Evolutionary conservation across 306 rosid genomes (phyloP).

Genomic region (Acmispon strigosus): DNA sequence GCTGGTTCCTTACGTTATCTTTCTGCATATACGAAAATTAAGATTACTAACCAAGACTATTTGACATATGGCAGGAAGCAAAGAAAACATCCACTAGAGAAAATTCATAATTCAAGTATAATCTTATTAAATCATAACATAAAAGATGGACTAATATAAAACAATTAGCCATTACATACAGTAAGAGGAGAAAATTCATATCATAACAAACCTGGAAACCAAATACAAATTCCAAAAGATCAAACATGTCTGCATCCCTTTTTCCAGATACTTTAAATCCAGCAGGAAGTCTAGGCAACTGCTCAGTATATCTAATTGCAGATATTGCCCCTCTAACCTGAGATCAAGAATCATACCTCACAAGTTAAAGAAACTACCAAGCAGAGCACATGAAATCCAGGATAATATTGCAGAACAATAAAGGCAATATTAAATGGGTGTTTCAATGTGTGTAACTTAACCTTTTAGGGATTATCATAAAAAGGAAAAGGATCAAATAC

Average conservation of each 20-base stretch:
- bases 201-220: constrained; percentile 82
- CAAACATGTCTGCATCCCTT: constrained; percentile 86
- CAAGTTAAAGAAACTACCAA: constrained; percentile 18
- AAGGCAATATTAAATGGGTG: neutral
- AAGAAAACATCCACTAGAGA: neutral
- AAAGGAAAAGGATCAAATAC: neutral
- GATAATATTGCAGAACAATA: constrained; percentile 3
- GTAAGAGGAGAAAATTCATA: constrained; percentile 2
- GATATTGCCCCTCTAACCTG: constrained; percentile 87
- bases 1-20: constrained; percentile 86
- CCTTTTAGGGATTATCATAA: neutral
- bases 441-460: neutral
- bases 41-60: neutral
- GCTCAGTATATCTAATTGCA: constrained; percentile 72
- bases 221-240: constrained; percentile 78
- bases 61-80: neutral
- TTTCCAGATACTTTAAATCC: constrained; percentile 58
- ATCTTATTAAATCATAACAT: neutral
- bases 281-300: constrained; percentile 74
- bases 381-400: neutral
- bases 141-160: neutral
- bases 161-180: constrained; percentile 14
- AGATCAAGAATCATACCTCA: constrained; percentile 22
- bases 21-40: constrained; percentile 41
- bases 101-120: neutral